Conservation (phyloP, 2,329 filamentous ascomycete species). For the Hypoxylon sp. region DNA sequence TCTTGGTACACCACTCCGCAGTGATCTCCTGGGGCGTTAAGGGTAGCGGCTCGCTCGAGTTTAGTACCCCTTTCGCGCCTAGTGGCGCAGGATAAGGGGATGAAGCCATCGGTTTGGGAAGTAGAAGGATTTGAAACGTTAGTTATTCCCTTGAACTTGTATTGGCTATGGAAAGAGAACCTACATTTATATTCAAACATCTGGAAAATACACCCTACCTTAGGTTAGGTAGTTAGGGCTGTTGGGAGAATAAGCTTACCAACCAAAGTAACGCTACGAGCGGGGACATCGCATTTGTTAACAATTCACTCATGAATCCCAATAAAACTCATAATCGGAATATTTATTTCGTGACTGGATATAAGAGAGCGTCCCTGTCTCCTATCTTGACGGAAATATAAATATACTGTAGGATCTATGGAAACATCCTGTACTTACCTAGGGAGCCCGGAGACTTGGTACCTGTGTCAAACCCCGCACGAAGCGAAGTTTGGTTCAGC, state of each 20-base stretch:
- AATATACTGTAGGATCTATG: too few species aligned
- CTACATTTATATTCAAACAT: not conserved
- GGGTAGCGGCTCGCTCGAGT: slow-evolving; percentile 20
- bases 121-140: not conserved
- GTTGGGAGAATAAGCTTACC: not conserved
- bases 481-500: too few species aligned
- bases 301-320: not conserved
- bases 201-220: too few species aligned
- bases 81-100: slow-evolving; percentile 8
- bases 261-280: not conserved
- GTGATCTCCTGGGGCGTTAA: slow-evolving; percentile 24
- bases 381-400: not conserved
- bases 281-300: not conserved
- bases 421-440: too few species aligned
- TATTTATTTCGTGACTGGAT: not conserved
- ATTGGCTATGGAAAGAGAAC: not conserved
- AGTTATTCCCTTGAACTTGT: not conserved
- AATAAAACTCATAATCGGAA: not conserved
- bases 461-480: too few species aligned
- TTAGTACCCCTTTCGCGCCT: slow-evolving; percentile 11
- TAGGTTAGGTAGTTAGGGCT: too few species aligned
- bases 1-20: slow-evolving; percentile 24
- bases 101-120: slow-evolving; percentile 12
- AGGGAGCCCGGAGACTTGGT: too few species aligned
- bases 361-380: not conserved